Evolutionary conservation across 768 basidiomycete species (phyloP).

Genomic region (Lyophyllum decastes): DNA sequence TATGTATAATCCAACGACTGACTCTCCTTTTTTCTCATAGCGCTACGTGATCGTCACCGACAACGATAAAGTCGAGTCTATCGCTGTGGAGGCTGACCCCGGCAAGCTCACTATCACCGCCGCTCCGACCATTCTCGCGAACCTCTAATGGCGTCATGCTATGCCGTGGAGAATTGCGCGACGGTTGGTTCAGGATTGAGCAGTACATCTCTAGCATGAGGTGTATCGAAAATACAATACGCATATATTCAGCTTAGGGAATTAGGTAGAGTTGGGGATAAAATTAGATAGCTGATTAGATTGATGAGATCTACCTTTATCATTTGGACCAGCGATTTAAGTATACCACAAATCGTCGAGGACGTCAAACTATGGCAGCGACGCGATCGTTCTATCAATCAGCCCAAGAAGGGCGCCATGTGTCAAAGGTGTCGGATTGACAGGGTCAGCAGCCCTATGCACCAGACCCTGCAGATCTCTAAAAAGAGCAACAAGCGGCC

Average conservation of each 20-base stretch:
- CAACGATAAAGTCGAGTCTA: slow-evolving; percentile 52
- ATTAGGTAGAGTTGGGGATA: too few species aligned
- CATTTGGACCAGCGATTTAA: too few species aligned
- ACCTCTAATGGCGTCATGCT: slow-evolving; percentile 22
- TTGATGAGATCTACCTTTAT: too few species aligned
- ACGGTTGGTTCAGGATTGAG: neutral
- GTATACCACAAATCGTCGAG: neutral
- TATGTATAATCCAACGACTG: too few species aligned
- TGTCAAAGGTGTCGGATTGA: neutral
- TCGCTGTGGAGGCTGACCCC: slow-evolving; percentile 54
- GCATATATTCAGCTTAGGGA: too few species aligned
- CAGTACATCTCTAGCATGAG: too few species aligned
- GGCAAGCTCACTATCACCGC: slow-evolving; percentile 51
- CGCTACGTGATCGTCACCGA: slow-evolving; percentile 62
- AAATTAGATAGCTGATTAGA: too few species aligned
- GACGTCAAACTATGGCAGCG: neutral
- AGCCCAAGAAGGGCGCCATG: neutral
- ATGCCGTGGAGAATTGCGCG: too few species aligned
- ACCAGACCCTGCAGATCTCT: neutral
- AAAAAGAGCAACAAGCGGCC: neutral
- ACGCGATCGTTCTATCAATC: neutral
- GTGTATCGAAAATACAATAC: too few species aligned
- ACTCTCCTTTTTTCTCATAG: slow-evolving; percentile 26
- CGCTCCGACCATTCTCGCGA: slow-evolving; percentile 45
- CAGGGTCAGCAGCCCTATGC: neutral